These are phyloP conservation scores for Cystobasidiaceae sp. DNA, from an alignment of 1,284 basidiomycete genomes.

Conservation along the genomic window DNA sequence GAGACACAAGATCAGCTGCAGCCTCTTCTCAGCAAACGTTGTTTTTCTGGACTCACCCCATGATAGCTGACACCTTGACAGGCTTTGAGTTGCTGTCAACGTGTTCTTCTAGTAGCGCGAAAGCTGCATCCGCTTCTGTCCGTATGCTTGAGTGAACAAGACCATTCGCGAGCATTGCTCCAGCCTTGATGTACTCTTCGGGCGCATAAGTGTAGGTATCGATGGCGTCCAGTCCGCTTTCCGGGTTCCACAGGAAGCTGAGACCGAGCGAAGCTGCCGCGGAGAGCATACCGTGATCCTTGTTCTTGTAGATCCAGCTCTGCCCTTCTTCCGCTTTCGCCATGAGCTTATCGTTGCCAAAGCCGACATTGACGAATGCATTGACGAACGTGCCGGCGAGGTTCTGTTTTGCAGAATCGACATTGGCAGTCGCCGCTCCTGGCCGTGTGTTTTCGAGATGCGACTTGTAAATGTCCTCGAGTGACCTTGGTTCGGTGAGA, in stretches of 20 bases:
- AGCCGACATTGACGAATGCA: constrained; percentile 97
- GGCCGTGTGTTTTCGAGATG: constrained; percentile 80
- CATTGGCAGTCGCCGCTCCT: constrained; percentile 57
- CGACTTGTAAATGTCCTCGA: constrained; percentile 97
- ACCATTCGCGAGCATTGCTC: constrained; percentile 90
- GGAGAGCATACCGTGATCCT: constrained; percentile 97
- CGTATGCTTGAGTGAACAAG: constrained; percentile 85
- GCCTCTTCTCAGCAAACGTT: constrained; percentile 12
- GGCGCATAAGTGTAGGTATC: constrained; percentile 97
- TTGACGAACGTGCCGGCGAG: constrained; percentile 97
- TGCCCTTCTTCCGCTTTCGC: constrained; percentile 91
- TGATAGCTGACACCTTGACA: constrained; percentile 80
- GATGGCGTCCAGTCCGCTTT: constrained; percentile 85
- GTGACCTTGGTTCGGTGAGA: constrained; percentile 78
- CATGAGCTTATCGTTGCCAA: constrained; percentile 98
- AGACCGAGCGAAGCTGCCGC: constrained; percentile 92
- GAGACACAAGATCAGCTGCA: background rate
- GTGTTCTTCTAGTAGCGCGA: constrained; percentile 86
- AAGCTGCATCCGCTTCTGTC: constrained; percentile 88
- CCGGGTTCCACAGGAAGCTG: constrained; percentile 93
- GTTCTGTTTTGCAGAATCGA: constrained; percentile 92
- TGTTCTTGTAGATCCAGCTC: constrained; percentile 99
- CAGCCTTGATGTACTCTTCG: constrained; percentile 97
- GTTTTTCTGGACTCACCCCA: constrained; percentile 52
- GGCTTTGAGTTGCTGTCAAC: constrained; percentile 80